Conservation (phyloP, 495 filamentous ascomycete genomes). For the Usnea hakonensis region DNA sequence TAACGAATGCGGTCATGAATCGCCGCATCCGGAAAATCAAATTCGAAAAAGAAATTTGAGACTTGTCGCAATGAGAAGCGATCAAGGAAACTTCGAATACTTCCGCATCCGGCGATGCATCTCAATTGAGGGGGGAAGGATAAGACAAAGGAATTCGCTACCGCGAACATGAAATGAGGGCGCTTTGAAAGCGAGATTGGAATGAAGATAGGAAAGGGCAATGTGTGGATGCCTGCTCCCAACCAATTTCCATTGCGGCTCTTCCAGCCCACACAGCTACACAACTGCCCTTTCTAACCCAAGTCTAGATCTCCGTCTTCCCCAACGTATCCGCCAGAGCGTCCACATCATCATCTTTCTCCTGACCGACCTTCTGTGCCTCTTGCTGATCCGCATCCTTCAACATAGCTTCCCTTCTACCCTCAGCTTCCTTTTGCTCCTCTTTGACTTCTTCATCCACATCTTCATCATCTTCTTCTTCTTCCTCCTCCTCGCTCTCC, state of each 20-base stretch:
- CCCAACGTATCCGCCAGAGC: conserved; percentile 64
- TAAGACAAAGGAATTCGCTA: no score
- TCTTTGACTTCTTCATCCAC: conserved; percentile 46
- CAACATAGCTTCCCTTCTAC: conserved; percentile 42
- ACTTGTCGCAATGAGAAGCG: no score
- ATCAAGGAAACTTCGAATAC: no score
- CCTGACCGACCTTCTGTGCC: conserved; percentile 61
- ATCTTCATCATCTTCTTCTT: conserved; percentile 48
- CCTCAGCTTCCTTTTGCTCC: conserved; percentile 26
- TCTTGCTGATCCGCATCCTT: conserved; percentile 68
- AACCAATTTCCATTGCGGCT: not conserved
- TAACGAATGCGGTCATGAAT: no score
- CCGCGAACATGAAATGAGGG: no score
- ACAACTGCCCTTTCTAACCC: not conserved
- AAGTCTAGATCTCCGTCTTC: conserved; percentile 46
- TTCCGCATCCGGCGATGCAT: no score
- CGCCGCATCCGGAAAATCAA: no score
- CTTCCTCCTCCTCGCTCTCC: conserved; percentile 63
- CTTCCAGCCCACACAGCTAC: not conserved
- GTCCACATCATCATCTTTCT: conserved; percentile 74
- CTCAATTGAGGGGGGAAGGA: no score
- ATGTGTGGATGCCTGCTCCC: no score
- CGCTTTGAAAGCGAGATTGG: no score
- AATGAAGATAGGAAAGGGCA: no score
- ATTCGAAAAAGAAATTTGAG: no score